A percentile compares a stretch with the other conserved stretches of the same genome.
phyloP scores from a whole-genome alignment of 139 green algal genomes.

The Protoeuglena noctilucae region DNA sequence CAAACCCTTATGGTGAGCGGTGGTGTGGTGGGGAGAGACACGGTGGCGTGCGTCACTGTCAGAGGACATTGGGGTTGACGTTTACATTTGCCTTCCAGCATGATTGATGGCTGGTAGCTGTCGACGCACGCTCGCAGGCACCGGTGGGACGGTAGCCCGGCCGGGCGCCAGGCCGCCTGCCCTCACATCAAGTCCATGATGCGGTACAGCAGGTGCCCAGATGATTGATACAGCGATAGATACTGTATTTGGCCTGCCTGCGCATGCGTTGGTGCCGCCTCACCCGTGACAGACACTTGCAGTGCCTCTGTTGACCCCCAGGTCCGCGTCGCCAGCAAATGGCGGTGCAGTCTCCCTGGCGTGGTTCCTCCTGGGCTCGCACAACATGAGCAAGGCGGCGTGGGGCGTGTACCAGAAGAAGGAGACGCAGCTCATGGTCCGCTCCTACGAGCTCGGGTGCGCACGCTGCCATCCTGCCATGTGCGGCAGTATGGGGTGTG shows the following conservation, averaged over 20 bases:
- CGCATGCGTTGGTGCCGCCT: too few species aligned
- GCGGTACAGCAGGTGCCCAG: slow-evolving; percentile 11
- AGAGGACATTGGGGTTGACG: too few species aligned
- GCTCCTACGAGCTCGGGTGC: slow-evolving; percentile 55
- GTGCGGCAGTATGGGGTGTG: too few species aligned
- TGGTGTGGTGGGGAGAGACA: too few species aligned
- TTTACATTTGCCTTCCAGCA: too few species aligned
- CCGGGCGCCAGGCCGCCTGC: slow-evolving; percentile 42
- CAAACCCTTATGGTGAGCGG: slow-evolving; percentile 18
- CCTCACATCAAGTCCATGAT: slow-evolving; percentile 67
- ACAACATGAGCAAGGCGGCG: slow-evolving; percentile 72
- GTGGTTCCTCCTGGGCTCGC: slow-evolving; percentile 40
- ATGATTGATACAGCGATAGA: too few species aligned
- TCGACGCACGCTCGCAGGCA: too few species aligned
- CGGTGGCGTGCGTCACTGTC: too few species aligned
- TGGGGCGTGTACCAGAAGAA: slow-evolving; percentile 61
- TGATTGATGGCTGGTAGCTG: too few species aligned
- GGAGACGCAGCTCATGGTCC: slow-evolving; percentile 28
- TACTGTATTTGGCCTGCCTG: too few species aligned
- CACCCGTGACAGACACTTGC: too few species aligned
- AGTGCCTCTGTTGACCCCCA: too few species aligned
- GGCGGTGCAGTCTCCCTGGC: slow-evolving; percentile 25
- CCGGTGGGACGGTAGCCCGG: slow-evolving; percentile 29
- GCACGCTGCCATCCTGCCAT: slow-evolving; percentile 10
- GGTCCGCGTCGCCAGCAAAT: not conserved